Base-by-base conservation (phyloP, 257 asterid genomes). In the Ophiorrhiza pumila region DNA sequence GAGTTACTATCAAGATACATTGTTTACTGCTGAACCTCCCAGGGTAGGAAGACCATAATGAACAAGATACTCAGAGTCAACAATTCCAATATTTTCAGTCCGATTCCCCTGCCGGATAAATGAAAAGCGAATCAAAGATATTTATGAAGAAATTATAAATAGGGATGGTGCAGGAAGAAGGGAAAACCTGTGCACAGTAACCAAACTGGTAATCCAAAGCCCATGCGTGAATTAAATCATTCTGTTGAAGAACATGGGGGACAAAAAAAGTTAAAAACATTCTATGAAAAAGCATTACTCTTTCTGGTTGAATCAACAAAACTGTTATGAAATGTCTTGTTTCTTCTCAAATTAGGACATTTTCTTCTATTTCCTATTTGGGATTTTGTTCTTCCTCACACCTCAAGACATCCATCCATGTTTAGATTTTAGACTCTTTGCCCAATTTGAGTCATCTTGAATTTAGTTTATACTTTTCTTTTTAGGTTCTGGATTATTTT, bases 151-250 rank as follows among this genome's bases (percentile, higher is more conserved):
- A 67, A 18, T 42, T 34, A 17, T 70, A 27, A 13, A 31, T 32
- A 15, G 53, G 6, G n/a, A 8, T 17, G 50, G 47, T 5, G 34
- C 39, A 53, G 49, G 2, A 47, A n/a, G 43, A 32, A 49, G 9
- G 29, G 74, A 57, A 77, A 76, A 91, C 96, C 93, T 85, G 87
- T 18, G 88, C 88, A 65, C 97, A 91, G 78, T 91, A 81, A 50
- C 94, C 94, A 66, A 89, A 86, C 80, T 89, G 91, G 69, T 84
- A 83, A 84, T 89, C 96, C 75, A 87, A 78, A 31, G 94, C 97
- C 97, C 96, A 89, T 22, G 86, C 94, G 59, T 86, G 89, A 41
- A 85, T 86, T 22, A 87, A 80, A 74, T 91, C 97, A 60, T 85
- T 89, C 96, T 89, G 88, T 74, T 29, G 22, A 65, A 31, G 37